Percentiles rank a stretch among this genome's conserved stretches.
These are phyloP conservation scores for Umbelopsis isabellina DNA, from an alignment of 192 early-diverging fungal species.

Conservation along the genomic window DNA sequence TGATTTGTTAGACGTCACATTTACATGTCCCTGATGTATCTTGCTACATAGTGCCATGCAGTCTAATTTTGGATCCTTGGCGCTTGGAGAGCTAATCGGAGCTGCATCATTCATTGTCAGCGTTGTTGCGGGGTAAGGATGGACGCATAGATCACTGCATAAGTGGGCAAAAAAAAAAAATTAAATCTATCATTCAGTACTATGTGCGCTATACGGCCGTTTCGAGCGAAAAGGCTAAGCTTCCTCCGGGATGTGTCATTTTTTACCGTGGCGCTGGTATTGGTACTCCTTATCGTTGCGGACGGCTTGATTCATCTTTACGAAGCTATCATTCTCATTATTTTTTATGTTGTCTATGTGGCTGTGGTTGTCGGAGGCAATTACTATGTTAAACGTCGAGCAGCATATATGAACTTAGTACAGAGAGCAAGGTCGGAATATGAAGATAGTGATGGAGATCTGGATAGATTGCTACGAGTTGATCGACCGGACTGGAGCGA, in stretches of 20 bases:
- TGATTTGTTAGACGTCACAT: not conserved
- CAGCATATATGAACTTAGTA: conserved; percentile 43
- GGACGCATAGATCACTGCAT: not conserved
- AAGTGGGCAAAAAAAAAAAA: not conserved
- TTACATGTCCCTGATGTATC: not conserved
- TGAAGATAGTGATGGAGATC: conserved; percentile 40
- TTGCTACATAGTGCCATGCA: conserved; percentile 55
- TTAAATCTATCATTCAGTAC: conserved; percentile 40
- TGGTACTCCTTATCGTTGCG: conserved; percentile 54
- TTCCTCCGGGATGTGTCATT: conserved; percentile 85
- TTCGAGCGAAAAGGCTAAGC: conserved; percentile 64
- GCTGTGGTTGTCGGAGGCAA: conserved; percentile 60
- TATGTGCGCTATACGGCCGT: conserved; percentile 81
- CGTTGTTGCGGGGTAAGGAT: conserved; percentile 40
- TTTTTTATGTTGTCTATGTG: conserved; percentile 67
- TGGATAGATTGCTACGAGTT: conserved; percentile 36
- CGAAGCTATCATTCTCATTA: conserved; percentile 59
- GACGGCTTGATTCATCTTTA: conserved; percentile 60
- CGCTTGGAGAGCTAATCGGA: conserved; percentile 92
- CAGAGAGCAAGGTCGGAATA: conserved; percentile 52
- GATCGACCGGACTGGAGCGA: conserved; percentile 19
- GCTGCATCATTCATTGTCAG: conserved; percentile 57
- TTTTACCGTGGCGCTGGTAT: conserved; percentile 63
- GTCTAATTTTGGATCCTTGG: conserved; percentile 73
- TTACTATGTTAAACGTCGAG: conserved; percentile 48